Percentiles rank a stretch among this genome's conserved stretches.
phyloP scores from a whole-genome alignment of 2,329 filamentous ascomycete genomes.

The Mycogone perniciosa region DNA sequence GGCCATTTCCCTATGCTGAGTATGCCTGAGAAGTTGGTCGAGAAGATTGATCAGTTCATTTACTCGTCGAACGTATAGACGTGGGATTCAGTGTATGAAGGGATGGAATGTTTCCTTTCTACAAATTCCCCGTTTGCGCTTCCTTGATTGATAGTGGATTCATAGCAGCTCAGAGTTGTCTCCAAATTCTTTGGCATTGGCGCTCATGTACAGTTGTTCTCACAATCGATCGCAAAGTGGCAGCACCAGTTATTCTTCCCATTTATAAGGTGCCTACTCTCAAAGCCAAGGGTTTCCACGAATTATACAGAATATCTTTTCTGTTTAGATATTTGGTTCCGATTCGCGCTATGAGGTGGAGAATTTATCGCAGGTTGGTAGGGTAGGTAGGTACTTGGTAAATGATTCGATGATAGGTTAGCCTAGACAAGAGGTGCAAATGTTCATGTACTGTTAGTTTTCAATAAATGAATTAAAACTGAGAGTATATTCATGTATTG shows the following conservation, averaged over 20 bases:
- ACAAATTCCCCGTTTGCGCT: not conserved
- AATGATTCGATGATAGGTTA: not conserved
- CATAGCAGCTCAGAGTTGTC: no score
- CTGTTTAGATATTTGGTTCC: no score
- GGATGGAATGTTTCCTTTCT: not conserved
- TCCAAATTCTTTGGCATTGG: no score
- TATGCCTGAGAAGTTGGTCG: constrained; percentile 2
- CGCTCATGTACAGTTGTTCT: no score
- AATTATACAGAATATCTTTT: no score
- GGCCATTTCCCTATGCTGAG: constrained; percentile 2
- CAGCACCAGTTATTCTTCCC: no score
- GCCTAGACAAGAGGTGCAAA: not conserved
- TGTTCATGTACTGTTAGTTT: not conserved
- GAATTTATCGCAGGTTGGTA: not conserved
- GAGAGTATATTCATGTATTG: not conserved
- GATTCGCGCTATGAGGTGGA: not conserved
- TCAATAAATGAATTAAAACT: not conserved
- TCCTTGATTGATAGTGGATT: no score
- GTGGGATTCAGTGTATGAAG: not conserved
- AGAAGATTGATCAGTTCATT: not conserved
- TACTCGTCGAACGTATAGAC: not conserved
- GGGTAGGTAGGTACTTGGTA: no score
- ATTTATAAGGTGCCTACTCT: no score
- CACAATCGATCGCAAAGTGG: no score
- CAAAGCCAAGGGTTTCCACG: no score